These are phyloP conservation scores for Talinum fruticosum DNA, from an alignment of 148 eudicot species.

Conservation along the genomic window DNA sequence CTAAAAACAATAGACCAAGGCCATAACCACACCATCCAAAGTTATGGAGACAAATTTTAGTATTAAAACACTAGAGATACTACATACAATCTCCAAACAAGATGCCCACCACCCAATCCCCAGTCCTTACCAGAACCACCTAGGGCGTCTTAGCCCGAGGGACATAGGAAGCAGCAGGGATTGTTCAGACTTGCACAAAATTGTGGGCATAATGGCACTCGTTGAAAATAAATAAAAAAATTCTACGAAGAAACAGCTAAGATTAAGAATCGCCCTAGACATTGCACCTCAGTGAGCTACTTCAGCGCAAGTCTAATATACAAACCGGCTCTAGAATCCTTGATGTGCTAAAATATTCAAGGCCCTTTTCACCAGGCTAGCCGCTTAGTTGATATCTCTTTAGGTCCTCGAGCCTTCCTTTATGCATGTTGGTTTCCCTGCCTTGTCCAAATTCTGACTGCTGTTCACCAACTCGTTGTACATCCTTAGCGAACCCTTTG, in stretches of 20 bases:
- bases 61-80: slow-evolving; percentile 11
- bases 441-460: slow-evolving; percentile 37
- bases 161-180: slow-evolving; percentile 20
- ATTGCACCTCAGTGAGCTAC: slow-evolving; percentile 79
- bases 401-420: slow-evolving; percentile 35
- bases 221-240: slow-evolving; percentile 20
- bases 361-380: slow-evolving; percentile 26
- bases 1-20: neutral
- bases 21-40: neutral
- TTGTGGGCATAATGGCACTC: slow-evolving; percentile 38
- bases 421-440: slow-evolving; percentile 32
- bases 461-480: slow-evolving; percentile 50
- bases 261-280: slow-evolving; percentile 25
- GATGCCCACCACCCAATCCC: slow-evolving; percentile 31
- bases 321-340: slow-evolving; percentile 32
- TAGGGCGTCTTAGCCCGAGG: slow-evolving; percentile 1
- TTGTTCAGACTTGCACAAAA: slow-evolving; percentile 34
- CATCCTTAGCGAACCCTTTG: slow-evolving; percentile 62
- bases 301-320: slow-evolving; percentile 57
- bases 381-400: slow-evolving; percentile 12
- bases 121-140: slow-evolving; percentile 16
- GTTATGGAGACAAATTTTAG: slow-evolving; percentile 19
- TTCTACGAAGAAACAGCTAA: slow-evolving; percentile 19
- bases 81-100: slow-evolving; percentile 33
- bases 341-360: slow-evolving; percentile 33